These are phyloP conservation scores for Cicer yamashitae DNA, from an alignment of 306 rosid species.

Conservation along the genomic window DNA sequence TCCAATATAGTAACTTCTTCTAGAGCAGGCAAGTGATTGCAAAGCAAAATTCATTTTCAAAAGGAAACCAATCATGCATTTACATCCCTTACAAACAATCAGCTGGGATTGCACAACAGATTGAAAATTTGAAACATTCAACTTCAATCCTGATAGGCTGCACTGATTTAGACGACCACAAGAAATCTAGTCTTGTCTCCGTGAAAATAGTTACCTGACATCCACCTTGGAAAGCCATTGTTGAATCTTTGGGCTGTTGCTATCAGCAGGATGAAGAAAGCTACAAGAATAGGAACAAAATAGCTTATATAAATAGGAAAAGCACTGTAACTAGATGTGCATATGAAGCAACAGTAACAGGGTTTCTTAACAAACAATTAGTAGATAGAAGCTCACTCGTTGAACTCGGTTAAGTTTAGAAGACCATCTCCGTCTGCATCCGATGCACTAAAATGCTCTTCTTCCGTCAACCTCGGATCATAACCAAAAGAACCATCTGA, in stretches of 20 bases:
- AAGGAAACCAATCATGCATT: slow-evolving; percentile 17
- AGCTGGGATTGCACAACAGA: no score
- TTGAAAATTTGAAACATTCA: no score
- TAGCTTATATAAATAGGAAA: no score
- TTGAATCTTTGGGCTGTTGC: slow-evolving; percentile 73
- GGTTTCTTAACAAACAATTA: no score
- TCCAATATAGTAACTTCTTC: slow-evolving; percentile 7
- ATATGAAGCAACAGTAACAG: no score
- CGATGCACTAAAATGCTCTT: slow-evolving; percentile 86
- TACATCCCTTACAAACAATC: no score
- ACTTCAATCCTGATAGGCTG: no score
- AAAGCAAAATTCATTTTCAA: slow-evolving; percentile 5
- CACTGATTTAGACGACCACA: no score
- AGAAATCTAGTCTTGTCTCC: no score
- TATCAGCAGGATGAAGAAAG: slow-evolving; percentile 92
- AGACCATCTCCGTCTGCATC: slow-evolving; percentile 82
- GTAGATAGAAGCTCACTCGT: slow-evolving; percentile 65
- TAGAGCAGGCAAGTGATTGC: neutral
- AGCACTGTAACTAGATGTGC: no score
- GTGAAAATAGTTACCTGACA: slow-evolving; percentile 65
- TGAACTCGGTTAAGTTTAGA: slow-evolving; percentile 80
- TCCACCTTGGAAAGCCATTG: slow-evolving; percentile 90
- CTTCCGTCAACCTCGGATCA: slow-evolving; percentile 92
- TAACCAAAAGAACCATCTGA: slow-evolving; percentile 60
- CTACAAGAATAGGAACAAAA: slow-evolving; percentile 39